Conservation (phyloP, 805 yeast genomes). For the Yamadazyma tumulicola region DNA sequence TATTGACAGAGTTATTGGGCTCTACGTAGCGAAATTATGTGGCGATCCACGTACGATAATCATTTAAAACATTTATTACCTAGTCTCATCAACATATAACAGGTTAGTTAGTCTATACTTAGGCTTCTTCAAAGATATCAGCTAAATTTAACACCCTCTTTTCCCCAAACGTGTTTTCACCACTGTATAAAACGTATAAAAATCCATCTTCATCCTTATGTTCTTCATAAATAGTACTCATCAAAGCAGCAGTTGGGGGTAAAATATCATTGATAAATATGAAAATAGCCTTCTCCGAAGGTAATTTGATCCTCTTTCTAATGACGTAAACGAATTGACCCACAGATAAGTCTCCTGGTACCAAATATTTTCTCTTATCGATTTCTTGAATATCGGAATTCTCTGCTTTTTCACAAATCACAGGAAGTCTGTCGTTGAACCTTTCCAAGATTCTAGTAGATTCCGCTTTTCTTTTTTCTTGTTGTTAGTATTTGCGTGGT, state of each 20-base stretch:
- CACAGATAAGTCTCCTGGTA: constrained; percentile 92
- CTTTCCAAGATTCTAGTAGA: constrained; percentile 86
- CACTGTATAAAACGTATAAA: constrained; percentile 91
- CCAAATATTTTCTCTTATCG: constrained; percentile 95
- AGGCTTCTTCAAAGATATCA: constrained; percentile 7
- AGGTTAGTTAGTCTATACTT: too few species aligned
- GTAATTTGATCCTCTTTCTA: constrained; percentile 91
- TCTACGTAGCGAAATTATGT: neutral
- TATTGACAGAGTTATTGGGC: too few species aligned
- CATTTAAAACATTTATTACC: constrained; percentile 2
- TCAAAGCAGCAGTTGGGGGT: constrained; percentile 97
- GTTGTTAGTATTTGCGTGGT: constrained; percentile 7
- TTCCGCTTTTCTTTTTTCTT: constrained; percentile 89
- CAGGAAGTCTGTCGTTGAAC: constrained; percentile 91
- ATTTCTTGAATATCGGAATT: constrained; percentile 94
- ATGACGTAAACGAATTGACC: constrained; percentile 98
- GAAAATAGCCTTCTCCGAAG: constrained; percentile 96
- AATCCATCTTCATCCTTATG: constrained; percentile 98
- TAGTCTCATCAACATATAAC: constrained; percentile 1
- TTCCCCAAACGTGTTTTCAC: constrained; percentile 92
- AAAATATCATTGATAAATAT: constrained; percentile 94
- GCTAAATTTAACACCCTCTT: constrained; percentile 9
- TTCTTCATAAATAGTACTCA: constrained; percentile 93
- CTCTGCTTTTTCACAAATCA: constrained; percentile 95
- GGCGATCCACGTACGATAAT: too few species aligned